phyloP scores from a whole-genome alignment of 805 yeast genomes.

The Scheffersomyces lignosus region DNA sequence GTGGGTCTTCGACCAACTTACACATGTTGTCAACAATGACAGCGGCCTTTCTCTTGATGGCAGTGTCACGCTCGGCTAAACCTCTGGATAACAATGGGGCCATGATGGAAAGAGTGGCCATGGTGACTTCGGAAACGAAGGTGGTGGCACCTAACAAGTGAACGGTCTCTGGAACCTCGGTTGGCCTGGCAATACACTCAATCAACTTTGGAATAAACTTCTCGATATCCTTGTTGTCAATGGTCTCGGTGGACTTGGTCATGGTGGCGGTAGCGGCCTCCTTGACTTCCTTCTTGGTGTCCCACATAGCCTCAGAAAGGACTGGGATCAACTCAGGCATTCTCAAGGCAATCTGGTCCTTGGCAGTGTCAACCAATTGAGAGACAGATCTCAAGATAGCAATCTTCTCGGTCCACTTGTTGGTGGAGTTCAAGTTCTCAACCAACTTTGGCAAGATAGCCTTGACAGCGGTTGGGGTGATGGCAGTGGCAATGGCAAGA shows the following conservation, averaged over 20 bases:
- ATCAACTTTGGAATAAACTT: conserved; percentile 98
- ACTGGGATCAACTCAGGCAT: conserved; percentile 99
- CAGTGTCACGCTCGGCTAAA: conserved; percentile 99
- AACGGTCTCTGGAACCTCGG: conserved; percentile 97
- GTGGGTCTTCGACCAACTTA: conserved; percentile 99
- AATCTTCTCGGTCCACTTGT: conserved; percentile 98
- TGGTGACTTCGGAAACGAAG: conserved; percentile 98
- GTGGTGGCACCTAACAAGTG: conserved; percentile 99
- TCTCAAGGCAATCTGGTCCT: conserved; percentile 94
- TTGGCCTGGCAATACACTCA: conserved; percentile 94
- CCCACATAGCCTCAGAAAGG: conserved; percentile 99
- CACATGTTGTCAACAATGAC: conserved; percentile 99
- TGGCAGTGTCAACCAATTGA: conserved; percentile 89
- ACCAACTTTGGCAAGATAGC: conserved; percentile 80
- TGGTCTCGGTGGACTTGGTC: conserved; percentile 94
- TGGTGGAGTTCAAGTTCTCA: conserved; percentile 62
- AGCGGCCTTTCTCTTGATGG: conserved; percentile 99
- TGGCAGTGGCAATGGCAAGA: conserved; percentile 70
- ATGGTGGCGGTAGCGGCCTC: conserved; percentile 93
- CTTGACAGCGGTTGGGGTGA: conserved; percentile 94
- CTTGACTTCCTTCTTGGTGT: conserved; percentile 98
- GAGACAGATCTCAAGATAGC: conserved; percentile 84
- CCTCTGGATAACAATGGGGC: conserved; percentile 98
- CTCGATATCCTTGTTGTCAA: conserved; percentile 99
- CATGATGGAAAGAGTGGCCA: conserved; percentile 99